phyloP scores from a whole-genome alignment of 805 yeast genomes.

The Ogataea polymorpha region DNA sequence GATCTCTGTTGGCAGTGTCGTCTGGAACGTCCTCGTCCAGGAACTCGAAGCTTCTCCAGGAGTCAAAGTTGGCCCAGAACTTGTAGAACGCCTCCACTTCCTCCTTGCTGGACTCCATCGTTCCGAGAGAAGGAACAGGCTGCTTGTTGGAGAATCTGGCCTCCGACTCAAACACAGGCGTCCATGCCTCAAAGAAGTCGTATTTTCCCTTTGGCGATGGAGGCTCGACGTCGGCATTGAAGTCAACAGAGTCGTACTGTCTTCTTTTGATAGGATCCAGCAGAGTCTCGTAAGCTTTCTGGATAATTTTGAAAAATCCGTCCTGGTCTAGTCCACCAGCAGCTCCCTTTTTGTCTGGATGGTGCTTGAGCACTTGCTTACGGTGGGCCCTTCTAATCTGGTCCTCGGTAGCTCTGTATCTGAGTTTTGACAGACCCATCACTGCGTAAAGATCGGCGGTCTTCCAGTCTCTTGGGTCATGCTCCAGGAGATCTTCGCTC shows the following conservation, averaged over 20 bases:
- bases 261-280: conserved; percentile 82
- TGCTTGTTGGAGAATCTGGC: conserved; percentile 88
- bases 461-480: conserved; percentile 99
- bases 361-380: conserved; percentile 93
- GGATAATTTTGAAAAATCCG: conserved; percentile 96
- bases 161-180: conserved; percentile 86
- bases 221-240: conserved; percentile 77
- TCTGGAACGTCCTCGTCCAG: conserved; percentile 99
- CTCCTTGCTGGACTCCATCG: conserved; percentile 59
- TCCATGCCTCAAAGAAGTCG: conserved; percentile 91
- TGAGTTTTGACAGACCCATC: conserved; percentile 85
- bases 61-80: conserved; percentile 91
- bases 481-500: conserved; percentile 64
- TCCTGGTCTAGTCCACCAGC: conserved; percentile 86
- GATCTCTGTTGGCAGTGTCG: conserved; percentile 98
- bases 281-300: conserved; percentile 90
- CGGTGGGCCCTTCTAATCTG: conserved; percentile 97
- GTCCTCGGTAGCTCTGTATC: conserved; percentile 87
- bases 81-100: conserved; percentile 86
- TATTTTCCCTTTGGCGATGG: conserved; percentile 54
- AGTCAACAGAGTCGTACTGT: conserved; percentile 95
- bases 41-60: conserved; percentile 98
- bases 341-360: conserved; percentile 97
- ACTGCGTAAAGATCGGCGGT: conserved; percentile 94
- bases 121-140: conserved; percentile 85